Base-by-base conservation (phyloP, 768 basidiomycete genomes). In the Rhizopogon roseolus region DNA sequence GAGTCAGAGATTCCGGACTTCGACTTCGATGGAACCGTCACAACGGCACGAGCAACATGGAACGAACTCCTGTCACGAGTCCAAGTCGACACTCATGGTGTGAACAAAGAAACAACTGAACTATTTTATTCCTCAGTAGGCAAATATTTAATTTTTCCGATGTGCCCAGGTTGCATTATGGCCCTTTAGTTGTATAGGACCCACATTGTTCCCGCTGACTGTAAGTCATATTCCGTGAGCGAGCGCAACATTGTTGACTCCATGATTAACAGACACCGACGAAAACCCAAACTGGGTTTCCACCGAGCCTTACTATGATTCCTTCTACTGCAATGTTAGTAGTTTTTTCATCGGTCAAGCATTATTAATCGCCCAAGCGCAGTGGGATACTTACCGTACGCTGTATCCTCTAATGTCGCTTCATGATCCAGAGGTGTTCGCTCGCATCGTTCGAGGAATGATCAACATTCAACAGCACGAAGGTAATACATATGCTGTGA, bases 331-430 rank as follows among this genome's bases (percentile, higher is more conserved):
- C 67, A 85, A 86, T 53, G 84, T 82, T 55, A n/a, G 78, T 59
- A 9, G 3, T 22, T 22, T 9, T 19, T 32, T 46, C 17, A 16
- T 36, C 9, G 5, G 5, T 48, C 9, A 5, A 13, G n/a, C 14
- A 27, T 41, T 49, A 17, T 25, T 46, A 16, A 22, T 25, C 8
- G 16, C 16, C 14, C 8, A 6, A 40, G 7, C 27, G 7, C 51
- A 84, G 81, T 84, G 83, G 84, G 84, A 86, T 56, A 85, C 83
- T 1, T 85, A 80, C 61, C 74, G 84, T 14, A 83, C 82, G 0
- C 67, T 86, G 9, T 86, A 76, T 60, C 79, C 84, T 0, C 69
- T 85, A 38, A 80, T 84, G 78, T 80, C 82, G 0, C 72, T 86
- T 5, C 84, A 86, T 48, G 84, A 85, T 56, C 82, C 83, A 0